phyloP scores from a whole-genome alignment of 2,329 filamentous ascomycete species.

The Paecilomyces formosus region DNA sequence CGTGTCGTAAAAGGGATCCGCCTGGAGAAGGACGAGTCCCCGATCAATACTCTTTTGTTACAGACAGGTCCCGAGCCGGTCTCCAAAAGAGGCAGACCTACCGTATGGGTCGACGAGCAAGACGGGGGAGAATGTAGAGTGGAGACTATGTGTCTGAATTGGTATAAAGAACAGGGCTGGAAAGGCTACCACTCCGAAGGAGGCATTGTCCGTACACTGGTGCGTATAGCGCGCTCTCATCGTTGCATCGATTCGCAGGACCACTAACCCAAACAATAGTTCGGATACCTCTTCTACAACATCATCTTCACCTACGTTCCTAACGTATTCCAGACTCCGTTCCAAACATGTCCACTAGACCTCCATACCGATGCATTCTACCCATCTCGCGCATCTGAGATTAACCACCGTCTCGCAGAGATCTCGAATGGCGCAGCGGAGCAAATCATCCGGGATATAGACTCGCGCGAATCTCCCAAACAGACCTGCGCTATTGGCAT shows the following conservation, averaged over 20 bases:
- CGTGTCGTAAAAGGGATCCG: constrained; percentile 70
- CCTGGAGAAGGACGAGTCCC: constrained; percentile 54
- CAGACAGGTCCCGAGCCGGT: constrained; percentile 8
- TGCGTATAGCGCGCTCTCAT: constrained; percentile 12
- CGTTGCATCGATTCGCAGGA: too few species aligned
- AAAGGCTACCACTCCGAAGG: constrained; percentile 94
- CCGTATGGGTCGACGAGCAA: constrained; percentile 76
- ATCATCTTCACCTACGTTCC: constrained; percentile 87
- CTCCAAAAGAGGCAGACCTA: constrained; percentile 44
- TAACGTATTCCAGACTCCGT: constrained; percentile 94
- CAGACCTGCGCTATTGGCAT: constrained; percentile 85
- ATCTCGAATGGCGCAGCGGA: constrained; percentile 76
- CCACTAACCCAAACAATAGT: constrained; percentile 25
- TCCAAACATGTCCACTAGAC: constrained; percentile 89
- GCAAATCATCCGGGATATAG: constrained; percentile 59
- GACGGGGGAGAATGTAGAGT: constrained; percentile 70
- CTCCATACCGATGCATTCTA: constrained; percentile 92
- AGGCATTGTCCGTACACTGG: constrained; percentile 79
- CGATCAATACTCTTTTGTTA: constrained; percentile 10
- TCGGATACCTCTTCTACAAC: constrained; percentile 87
- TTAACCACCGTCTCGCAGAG: constrained; percentile 77
- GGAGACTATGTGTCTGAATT: constrained; percentile 86
- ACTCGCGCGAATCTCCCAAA: constrained; percentile 59
- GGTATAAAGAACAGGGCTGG: constrained; percentile 77
- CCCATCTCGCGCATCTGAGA: constrained; percentile 74